Percentiles rank a stretch among this genome's conserved stretches.
Conservation (phyloP, 495 filamentous ascomycete species). For the Neurospora tetraspora region DNA sequence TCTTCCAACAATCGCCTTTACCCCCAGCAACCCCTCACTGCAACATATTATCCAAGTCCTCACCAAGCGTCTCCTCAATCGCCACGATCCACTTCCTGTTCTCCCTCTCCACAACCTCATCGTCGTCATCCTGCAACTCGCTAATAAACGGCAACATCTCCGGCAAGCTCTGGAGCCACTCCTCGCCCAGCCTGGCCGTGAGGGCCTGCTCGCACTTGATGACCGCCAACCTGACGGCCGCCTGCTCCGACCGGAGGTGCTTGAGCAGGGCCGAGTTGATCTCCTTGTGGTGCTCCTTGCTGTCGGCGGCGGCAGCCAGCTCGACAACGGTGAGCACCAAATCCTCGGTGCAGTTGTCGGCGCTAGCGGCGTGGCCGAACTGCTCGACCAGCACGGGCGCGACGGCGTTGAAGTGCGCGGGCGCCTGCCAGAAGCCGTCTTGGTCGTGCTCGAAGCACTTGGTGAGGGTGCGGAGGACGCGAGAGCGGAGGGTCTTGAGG, state of each 20-base stretch:
- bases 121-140: conserved; percentile 91
- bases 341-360: conserved; percentile 27
- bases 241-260: conserved; percentile 58
- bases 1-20: neutral
- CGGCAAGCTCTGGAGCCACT: conserved; percentile 80
- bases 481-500: conserved; percentile 48
- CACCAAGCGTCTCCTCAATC: conserved; percentile 80
- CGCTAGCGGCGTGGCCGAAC: conserved; percentile 45
- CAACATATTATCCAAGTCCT: conserved; percentile 83
- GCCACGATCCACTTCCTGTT: conserved; percentile 74
- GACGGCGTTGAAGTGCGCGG: conserved; percentile 67
- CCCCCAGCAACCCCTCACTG: conserved; percentile 35
- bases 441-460: conserved; percentile 72
- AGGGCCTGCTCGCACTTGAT: conserved; percentile 69
- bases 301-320: conserved; percentile 68
- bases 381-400: conserved; percentile 58
- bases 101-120: conserved; percentile 83
- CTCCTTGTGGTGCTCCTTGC: conserved; percentile 79
- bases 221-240: conserved; percentile 61
- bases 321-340: conserved; percentile 55
- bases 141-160: conserved; percentile 94
- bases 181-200: conserved; percentile 71
- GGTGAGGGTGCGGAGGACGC: conserved; percentile 55
- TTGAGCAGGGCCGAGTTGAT: conserved; percentile 68
- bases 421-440: conserved; percentile 81